Evolutionary conservation across 495 filamentous ascomycete species (phyloP), one percentile per base, ranked within the genome.

Genomic region (Acidomyces sp.): DNA sequence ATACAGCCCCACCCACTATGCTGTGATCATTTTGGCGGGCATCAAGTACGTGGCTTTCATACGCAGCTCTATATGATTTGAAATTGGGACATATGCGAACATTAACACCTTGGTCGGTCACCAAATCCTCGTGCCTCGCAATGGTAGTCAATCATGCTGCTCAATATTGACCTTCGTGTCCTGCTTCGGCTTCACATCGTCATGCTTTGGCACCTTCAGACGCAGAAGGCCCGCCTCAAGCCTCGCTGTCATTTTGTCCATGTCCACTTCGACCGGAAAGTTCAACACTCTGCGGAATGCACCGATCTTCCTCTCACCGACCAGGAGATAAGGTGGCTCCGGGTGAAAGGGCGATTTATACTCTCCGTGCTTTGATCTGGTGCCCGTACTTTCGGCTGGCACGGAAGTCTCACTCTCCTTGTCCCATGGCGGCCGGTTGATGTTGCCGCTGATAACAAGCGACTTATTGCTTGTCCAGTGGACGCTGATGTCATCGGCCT

Each of bases 201-300:
- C 6, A 6, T 15, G 31, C 31, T 42, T 42, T 2, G 39, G 39
- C 10, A 42, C 18, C 9, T 23, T 33, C 27, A 42, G 25, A 11
- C n/a, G 15, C 39, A 42, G 17, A 28, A 42, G 27, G 11, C 39
- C 39, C 27, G 39, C 39, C 10, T 42, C 39, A 9, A 42, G 30
- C 39, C 27, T 33, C 2, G 39, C 39, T 11, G 28, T 38, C 29
- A 42, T 10, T 22, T 23, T 34, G 9, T 34, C 30, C 7, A 32
- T 16, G 6, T 42, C 39, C 16, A 34, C 39, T 19, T 33, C 28
- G 6, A 34, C 28, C 4, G 39, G 39, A 9, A 42, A 22, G 12
- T n/a, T 33, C 28, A 42, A 42, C 11, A 34, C 18, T 18, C 39
- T 28, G 18, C 21, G 22, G 30, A 42, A 42, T 9, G 12, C n/a